A percentile compares a stretch with the other conserved stretches of the same genome.
These are phyloP conservation scores for Emergomyces orientalis DNA, from an alignment of 2,329 filamentous ascomycete species.

Conservation along the genomic window DNA sequence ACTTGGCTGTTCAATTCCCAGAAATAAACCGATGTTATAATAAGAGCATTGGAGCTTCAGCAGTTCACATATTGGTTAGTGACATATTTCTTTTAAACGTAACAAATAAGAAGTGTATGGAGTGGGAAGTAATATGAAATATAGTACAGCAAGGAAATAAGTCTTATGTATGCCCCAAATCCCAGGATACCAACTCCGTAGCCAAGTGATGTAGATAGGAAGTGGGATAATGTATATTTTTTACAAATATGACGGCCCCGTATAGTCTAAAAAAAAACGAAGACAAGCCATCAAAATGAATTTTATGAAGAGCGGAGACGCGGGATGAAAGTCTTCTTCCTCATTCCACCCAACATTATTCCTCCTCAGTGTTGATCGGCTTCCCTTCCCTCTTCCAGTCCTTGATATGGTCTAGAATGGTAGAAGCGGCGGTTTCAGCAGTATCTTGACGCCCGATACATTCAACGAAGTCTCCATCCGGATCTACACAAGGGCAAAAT, in stretches of 20 bases:
- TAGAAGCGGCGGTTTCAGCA: constrained; percentile 69
- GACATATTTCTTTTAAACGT: background rate
- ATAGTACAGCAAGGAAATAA: background rate
- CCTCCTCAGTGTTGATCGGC: constrained; percentile 40
- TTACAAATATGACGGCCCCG: too few relatives aligned
- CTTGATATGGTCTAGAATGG: constrained; percentile 79
- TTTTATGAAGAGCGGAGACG: background rate
- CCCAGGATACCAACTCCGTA: background rate
- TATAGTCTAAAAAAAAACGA: background rate
- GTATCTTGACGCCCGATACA: constrained; percentile 92
- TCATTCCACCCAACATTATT: background rate
- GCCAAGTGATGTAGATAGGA: background rate
- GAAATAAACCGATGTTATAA: background rate
- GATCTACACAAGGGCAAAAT: constrained; percentile 47
- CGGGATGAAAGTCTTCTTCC: background rate
- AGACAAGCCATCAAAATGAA: background rate
- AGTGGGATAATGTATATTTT: background rate
- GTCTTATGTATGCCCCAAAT: background rate
- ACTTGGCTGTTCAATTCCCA: background rate
- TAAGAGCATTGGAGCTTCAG: background rate
- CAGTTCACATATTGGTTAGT: background rate
- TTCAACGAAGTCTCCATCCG: constrained; percentile 96
- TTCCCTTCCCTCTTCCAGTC: constrained; percentile 55
- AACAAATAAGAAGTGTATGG: background rate
- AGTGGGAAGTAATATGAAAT: background rate